phyloP scores from a whole-genome alignment of 2,329 filamentous ascomycete species.

The Penicillium sp. region DNA sequence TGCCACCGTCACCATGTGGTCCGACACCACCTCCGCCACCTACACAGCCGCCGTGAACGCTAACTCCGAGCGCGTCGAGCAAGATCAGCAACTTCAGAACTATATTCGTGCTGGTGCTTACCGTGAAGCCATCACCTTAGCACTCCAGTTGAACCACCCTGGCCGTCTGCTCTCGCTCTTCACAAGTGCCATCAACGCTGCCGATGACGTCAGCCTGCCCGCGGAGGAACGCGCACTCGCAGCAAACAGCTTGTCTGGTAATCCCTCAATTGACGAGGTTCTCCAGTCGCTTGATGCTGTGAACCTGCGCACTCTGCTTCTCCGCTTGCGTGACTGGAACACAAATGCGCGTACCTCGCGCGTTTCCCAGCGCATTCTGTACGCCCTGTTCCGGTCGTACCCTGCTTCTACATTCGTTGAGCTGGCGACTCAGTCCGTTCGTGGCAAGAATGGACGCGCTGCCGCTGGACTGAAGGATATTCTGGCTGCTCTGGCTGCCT shows the following conservation, averaged over 20 bases:
- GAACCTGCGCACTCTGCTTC: constrained; percentile 79
- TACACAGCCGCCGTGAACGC: constrained; percentile 72
- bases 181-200: constrained; percentile 71
- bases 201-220: constrained; percentile 57
- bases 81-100: constrained; percentile 92
- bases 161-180: constrained; percentile 83
- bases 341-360: constrained; percentile 85
- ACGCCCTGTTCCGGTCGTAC: constrained; percentile 76
- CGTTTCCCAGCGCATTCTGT: constrained; percentile 82
- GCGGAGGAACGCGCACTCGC: constrained; percentile 26
- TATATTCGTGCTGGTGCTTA: constrained; percentile 86
- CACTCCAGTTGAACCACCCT: constrained; percentile 91
- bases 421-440: constrained; percentile 52
- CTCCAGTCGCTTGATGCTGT: constrained; percentile 76
- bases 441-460: constrained; percentile 38
- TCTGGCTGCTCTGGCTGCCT: constrained; percentile 79
- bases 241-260: constrained; percentile 43
- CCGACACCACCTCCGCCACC: constrained; percentile 81
- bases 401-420: constrained; percentile 74
- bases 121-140: constrained; percentile 87
- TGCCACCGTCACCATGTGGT: constrained; percentile 93
- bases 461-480: constrained; percentile 74
- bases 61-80: constrained; percentile 78
- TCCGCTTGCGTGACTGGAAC: constrained; percentile 92
- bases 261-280: constrained; percentile 72